These are phyloP conservation scores for Viola pubescens DNA, from an alignment of 441 rosid genomes.

Conservation along the genomic window DNA sequence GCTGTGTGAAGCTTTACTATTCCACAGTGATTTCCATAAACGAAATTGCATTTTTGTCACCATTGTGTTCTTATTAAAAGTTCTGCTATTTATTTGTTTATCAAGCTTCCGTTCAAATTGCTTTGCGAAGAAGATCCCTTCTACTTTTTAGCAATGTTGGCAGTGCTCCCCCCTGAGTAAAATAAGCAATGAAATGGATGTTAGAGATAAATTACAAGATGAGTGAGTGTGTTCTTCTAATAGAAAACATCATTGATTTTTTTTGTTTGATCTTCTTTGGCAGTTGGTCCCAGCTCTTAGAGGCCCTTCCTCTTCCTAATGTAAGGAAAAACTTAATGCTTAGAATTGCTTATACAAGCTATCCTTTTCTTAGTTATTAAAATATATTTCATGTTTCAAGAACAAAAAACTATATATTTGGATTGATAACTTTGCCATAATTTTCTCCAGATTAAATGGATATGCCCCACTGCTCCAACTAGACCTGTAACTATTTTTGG, in stretches of 20 bases:
- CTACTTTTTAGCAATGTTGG: too few relatives aligned
- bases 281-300: conserved; percentile 95
- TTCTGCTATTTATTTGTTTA: not conserved
- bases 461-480: conserved; percentile 95
- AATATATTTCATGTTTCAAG: not conserved
- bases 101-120: not conserved
- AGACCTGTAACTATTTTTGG: conserved; percentile 70
- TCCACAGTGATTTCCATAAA: too few relatives aligned
- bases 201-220: not conserved
- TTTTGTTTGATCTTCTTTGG: conserved; percentile 30
- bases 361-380: not conserved
- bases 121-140: not conserved
- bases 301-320: conserved; percentile 76
- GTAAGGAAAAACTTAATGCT: conserved; percentile 33
- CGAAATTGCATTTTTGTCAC: too few relatives aligned
- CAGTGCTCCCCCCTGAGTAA: too few relatives aligned
- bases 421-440: not conserved
- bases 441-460: conserved; percentile 79
- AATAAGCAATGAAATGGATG: not conserved
- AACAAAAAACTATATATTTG: not conserved
- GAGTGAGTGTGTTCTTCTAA: not conserved
- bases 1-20: too few relatives aligned
- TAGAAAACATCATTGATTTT: not conserved
- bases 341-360: conserved; percentile 2
- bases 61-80: too few relatives aligned